Evolutionary conservation across 2,329 filamentous ascomycete genomes (phyloP), one percentile per base, ranked within the genome.

Genomic region (Harringtonia lauricola): DNA sequence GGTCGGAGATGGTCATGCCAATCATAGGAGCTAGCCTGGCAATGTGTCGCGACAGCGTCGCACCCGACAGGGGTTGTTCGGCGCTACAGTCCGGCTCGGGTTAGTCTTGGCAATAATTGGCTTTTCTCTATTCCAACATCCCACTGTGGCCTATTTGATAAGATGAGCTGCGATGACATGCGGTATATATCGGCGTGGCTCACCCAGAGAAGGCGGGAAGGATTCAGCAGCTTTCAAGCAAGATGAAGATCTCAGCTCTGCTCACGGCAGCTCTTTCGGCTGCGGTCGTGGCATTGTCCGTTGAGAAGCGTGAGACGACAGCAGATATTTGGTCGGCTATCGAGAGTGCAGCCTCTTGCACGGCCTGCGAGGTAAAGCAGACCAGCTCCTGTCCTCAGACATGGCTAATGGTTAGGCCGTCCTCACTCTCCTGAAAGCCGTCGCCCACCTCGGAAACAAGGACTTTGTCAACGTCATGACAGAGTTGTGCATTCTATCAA

Each of bases 401-500:
- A n/a, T n/a, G n/a, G n/a, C n/a, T n/a, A n/a, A n/a, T n/a, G n/a
- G n/a, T n/a, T 17, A 42, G 33, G 41, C 34, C 14, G 49, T 64
- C 15, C 53, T 66, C 4, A 48, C 57, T 21, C 49, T 59, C 8
- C 55, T 66, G 17, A 61, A 66, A 44, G 50, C 54, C 6, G 47
- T 61, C 18, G 59, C 64, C 8, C 52, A 52, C 24, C 46, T 61
- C 9, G 62, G 63, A 2, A 58, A 65, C 35, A 43, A 51, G 29
- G 53, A 55, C 28, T 58, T 66, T 45, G 55, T 57, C 34, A 18
- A 33, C 47, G 33, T 34, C 10, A 22, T 46, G 3, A 40, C 44
- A 3, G 40, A 43, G 19, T 9, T 46, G n/a, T 46, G 44, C 40
- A 43, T 39, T 31, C 14, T 46, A 8, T 43, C 44, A 8, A 31